phyloP scores from a whole-genome alignment of 208 protist genomes.

The Crithidia brevicula region DNA sequence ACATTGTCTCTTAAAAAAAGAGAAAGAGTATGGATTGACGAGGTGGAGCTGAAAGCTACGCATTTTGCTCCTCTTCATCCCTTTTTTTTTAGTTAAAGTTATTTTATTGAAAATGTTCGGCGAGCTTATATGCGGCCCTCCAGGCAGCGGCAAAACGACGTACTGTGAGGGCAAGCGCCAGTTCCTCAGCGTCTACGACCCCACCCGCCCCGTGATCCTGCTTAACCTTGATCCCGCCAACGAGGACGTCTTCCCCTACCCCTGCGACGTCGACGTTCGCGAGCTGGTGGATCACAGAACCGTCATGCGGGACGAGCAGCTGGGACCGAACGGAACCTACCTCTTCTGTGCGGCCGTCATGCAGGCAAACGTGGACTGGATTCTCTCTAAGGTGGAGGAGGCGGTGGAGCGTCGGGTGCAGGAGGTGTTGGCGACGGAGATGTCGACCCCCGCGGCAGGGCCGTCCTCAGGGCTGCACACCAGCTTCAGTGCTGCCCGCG shows the following conservation, averaged over 20 bases:
- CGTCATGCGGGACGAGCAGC: conserved; percentile 92
- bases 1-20: no score
- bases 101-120: conserved; percentile 83
- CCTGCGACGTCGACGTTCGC: conserved; percentile 93
- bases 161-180: conserved; percentile 97
- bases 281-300: conserved; percentile 91
- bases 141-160: conserved; percentile 95
- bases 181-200: conserved; percentile 93
- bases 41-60: no score
- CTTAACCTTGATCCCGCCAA: conserved; percentile 99
- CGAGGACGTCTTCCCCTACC: conserved; percentile 95
- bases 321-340: conserved; percentile 98
- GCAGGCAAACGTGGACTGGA: conserved; percentile 75
- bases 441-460: background rate
- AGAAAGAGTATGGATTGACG: no score
- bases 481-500: background rate
- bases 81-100: background rate
- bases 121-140: conserved; percentile 97
- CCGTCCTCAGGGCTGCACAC: background rate
- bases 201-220: conserved; percentile 81
- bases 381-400: conserved; percentile 60
- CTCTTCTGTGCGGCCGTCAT: conserved; percentile 98
- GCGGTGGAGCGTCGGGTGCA: conserved; percentile 63
- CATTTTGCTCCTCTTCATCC: background rate
- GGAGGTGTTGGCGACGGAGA: conserved; percentile 50